Evolutionary conservation across 1,139 yeast genomes (phyloP), one percentile per base, ranked within the genome.

Genomic region (Saccharomyces hybrid): DNA sequence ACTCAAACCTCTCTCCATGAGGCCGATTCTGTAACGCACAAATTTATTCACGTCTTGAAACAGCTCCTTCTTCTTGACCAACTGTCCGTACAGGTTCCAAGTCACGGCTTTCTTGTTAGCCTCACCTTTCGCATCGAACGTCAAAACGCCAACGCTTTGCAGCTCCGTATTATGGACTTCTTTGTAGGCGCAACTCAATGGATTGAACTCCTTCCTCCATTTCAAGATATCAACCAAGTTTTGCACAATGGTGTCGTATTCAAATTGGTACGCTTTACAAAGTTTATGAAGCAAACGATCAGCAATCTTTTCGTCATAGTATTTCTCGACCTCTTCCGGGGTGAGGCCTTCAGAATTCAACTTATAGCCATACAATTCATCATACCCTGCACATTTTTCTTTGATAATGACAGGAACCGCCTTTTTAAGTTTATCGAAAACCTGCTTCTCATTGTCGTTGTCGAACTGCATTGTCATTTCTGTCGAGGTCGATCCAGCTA

Each of bases 61-160:
- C 34, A 88, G 72, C 55, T 77, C 77, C 62, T 83, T 81, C 32
- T 67, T 63, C 49, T 65, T 63, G 5, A 61, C 59, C 14, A 90
- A 82, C 48, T 83, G 84, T 2, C 96, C 96, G 67, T 90, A 90
- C 53, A 90, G 72, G 67, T 90, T 90, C 96, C 96, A 90, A 0
- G 95, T 88, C 29, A 83, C 77, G 4, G 84, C 79, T 54, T 75
- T 73, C 57, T 75, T 74, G 62, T 80, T 78, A 34, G 75, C 73
- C 4, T 72, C 67, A 46, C 64, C 74, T 48, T 64, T 68, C 8
- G 68, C 65, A 56, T 77, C 74, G 38, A 72, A 60, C 1, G 96
- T 85, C 49, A 90, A 75, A 1, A 82, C 76, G 1, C 96, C 96
- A 56, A 88, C 77, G 38, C 76, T 74, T 56, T 78, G 77, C 63